Evolutionary conservation across 768 basidiomycete species (phyloP), one percentile per base, ranked within the genome.

Genomic region (Auriscalpium vulgare): DNA sequence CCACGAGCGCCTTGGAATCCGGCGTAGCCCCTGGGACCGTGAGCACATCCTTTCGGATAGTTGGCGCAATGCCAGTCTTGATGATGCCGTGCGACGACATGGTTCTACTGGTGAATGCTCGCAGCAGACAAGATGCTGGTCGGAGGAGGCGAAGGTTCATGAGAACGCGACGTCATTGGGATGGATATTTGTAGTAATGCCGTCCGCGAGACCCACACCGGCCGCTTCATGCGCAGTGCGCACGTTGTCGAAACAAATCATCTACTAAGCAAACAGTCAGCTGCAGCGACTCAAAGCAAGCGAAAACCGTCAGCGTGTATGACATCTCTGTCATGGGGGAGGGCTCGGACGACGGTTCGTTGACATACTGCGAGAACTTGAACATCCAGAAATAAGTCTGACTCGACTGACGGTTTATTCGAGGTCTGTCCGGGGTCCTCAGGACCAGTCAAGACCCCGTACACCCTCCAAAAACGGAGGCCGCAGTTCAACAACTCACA

Each of bases 1-100:
- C 78, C 0, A 63, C 65, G 13, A 69, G 60, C 23, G 62, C 65
- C 59, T 79, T 80, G 3, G 78, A 72, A 23, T 73, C 70, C 11
- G 69, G 64, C 0, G 74, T 76, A 9, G 73, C 65, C 2, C 80
- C 79, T 4, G 81, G 78, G 13, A 79, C 49, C 57, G 78, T 76
- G 14, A 81, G 57, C 11, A 76, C 62, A 2, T 80, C 82, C 35
- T 68, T 71, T 5, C 55, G 56, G 43, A 71, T 66, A 17, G 58
- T 64, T 1, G 62, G 53, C 8, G 65, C 53, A 44, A 64, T 47
- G 4, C 52, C 40, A 29, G 52, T 44, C 23, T 19, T 17, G 4
- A 43, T 2, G 29, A 29, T 4, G 29, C 29, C 40, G 40, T 43
- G 13, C 17, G 40, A 43, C 13, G 40, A 43, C 40, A 43, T 29